Base-by-base conservation (phyloP, 1,284 basidiomycete genomes). In the Ganoderma boninense region DNA sequence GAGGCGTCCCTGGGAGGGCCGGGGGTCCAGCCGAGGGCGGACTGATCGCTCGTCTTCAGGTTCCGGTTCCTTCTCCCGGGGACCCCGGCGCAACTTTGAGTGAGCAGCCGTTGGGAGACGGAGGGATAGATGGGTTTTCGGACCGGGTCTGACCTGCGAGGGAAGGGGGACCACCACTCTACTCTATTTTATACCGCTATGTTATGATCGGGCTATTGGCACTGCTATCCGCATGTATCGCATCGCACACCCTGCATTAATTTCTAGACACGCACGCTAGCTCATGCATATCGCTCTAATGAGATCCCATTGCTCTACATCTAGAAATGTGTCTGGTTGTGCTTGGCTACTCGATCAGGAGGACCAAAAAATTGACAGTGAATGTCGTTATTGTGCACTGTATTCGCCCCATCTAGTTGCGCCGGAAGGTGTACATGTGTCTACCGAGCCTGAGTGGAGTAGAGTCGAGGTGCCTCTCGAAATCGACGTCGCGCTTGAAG, bases 401-500 rank as follows among this genome's bases (percentile, higher is more conserved):
- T 23, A 20, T 18, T 20, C 20, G 35, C 13, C 32, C n/a, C 57
- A 35, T 42, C 64, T 65, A 67, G 60, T 70, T 46, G 14, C 70
- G 68, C 40, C 29, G 62, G 49, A 70, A 42, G 16, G 29, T 44
- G 57, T 71, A 46, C 29, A 10, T 20, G 23, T 74, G 73, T 13
- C 20, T 18, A 3, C 65, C 60, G 10, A 65, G 65, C 46, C 69
- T 52, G 2, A 13, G 2, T 8, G 64, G 20, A 46, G 40, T n/a
- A 14, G 13, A 23, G n/a, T 70, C 62, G 29, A 64, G 23, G 74
- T 84, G 83, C 60, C 78, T 75, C n/a, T 82, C 77, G 62, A 77
- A 82, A 70, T 84, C 82, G 14, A 68, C 65, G 20, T 75, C 77
- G n/a, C 77, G 77, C 62, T 75, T 77, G 79, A 84, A 84, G 74